Evolutionary conservation across 768 basidiomycete species (phyloP).

Genomic region (Tricholoma hemisulphureum): DNA sequence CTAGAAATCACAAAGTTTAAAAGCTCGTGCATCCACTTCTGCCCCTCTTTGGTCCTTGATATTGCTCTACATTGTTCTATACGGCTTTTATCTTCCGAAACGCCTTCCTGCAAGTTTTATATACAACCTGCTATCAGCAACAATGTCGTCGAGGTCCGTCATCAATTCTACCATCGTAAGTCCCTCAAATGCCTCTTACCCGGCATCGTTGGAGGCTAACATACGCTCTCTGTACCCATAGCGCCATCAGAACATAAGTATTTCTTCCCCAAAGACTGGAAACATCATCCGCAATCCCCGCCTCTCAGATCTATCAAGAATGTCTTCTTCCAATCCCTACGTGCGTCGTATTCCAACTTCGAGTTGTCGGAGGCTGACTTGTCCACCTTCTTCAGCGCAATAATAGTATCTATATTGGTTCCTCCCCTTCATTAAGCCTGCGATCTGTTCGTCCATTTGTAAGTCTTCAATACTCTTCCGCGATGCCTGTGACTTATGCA

Average conservation of each 20-base stretch:
- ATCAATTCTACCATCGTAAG: not conserved
- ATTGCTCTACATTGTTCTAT: not conserved
- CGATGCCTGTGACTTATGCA: not conserved
- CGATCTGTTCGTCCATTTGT: not conserved
- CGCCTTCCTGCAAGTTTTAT: not conserved
- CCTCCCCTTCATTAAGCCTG: not conserved
- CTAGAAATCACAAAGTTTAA: not conserved
- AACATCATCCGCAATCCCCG: not conserved
- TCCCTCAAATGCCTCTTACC: not conserved
- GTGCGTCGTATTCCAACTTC: not conserved
- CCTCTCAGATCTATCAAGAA: not conserved
- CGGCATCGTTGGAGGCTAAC: not conserved
- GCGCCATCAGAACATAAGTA: not conserved
- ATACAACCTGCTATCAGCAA: not conserved
- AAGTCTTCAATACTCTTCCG: not conserved
- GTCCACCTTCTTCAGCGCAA: not conserved
- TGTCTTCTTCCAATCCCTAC: not conserved
- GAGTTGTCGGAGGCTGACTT: not conserved
- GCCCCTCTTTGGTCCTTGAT: conserved; percentile 1
- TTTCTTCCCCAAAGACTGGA: not conserved
- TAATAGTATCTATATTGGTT: not conserved
- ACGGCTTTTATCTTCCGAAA: not conserved
- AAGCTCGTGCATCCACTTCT: not conserved
- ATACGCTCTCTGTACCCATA: not conserved
- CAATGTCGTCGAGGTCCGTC: not conserved